These are phyloP conservation scores for Apodospora peruviana DNA, from an alignment of 495 filamentous ascomycete species.

Conservation along the genomic window DNA sequence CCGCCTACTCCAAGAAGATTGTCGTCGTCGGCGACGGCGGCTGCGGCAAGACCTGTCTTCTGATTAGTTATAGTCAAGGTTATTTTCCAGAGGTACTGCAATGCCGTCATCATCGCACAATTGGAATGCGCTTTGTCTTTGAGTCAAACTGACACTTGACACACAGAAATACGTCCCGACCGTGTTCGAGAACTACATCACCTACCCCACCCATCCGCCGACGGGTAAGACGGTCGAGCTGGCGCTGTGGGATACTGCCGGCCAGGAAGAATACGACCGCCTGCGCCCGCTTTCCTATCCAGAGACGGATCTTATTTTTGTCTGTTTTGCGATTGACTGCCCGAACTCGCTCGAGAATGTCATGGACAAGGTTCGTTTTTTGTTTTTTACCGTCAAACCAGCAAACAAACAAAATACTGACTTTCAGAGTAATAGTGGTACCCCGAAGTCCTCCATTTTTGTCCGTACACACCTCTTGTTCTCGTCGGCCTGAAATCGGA, in stretches of 20 bases:
- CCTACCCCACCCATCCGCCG: conserved; percentile 78
- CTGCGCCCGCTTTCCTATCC: conserved; percentile 93
- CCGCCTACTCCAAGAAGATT: conserved; percentile 96
- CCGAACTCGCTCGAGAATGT: conserved; percentile 97
- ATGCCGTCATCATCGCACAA: neutral
- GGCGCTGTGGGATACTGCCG: conserved; percentile 96
- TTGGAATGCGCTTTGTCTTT: no score
- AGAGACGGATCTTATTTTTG: conserved; percentile 94
- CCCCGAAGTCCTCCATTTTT: conserved; percentile 97
- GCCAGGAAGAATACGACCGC: conserved; percentile 97
- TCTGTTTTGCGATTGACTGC: conserved; percentile 99
- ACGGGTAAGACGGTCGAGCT: conserved; percentile 93
- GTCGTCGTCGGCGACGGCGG: conserved; percentile 97
- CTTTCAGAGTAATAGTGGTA: conserved; percentile 69
- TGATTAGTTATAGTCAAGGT: conserved; percentile 97
- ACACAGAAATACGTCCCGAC: conserved; percentile 99
- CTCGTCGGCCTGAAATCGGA: conserved; percentile 96
- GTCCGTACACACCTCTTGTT: conserved; percentile 91
- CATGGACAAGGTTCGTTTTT: conserved; percentile 79
- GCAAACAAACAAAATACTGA: neutral
- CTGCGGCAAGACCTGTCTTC: conserved; percentile 95
- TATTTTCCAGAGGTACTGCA: conserved; percentile 89
- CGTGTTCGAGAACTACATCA: conserved; percentile 99
- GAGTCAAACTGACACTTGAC: no score
- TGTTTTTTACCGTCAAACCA: neutral